Base-by-base conservation (phyloP, 345 rosid species). In the Carallia brachiata region DNA sequence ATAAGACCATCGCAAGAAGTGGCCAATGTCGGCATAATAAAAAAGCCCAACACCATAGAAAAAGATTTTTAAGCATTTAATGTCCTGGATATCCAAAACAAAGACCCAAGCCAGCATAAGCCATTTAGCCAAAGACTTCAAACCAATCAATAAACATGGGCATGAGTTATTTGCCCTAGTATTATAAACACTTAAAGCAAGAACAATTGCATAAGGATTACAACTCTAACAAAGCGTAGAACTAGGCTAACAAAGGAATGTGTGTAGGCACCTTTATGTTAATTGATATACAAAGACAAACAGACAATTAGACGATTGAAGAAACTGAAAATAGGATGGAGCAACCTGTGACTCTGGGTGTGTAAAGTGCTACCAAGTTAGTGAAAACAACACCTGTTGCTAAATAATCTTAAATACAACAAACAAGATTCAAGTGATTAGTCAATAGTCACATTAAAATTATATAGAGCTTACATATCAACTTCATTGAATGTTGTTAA, bases 401-500 rank as follows among this genome's bases (percentile, higher is more conserved):
- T 28, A 19, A 55, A 23, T 55, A 28, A 55, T 55, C 31, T 19
- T 27, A 55, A 55, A 55, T 28, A 55, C 10, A 40, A 55, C 15
- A 55, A 54, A 28, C 4, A 15, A 54, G 58, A 27, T 2, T 5
- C 10, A 27, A 9, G 27, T 55, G 18, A 19, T 27, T n/a, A 12
- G 59, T 28, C 59, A 12, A 8, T 23, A 71, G 36, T 15, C 34
- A n/a, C 37, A 27, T 34, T 31, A 64, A 34, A 19, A 19, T 47
- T 30, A 44, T 17, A 27, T 71, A 13, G 36, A 39, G 70, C 82
- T 82, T 77, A 90, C 98, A 93, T 93, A 74, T 93, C 98, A 65
- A 93, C 90, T 83, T 90, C 98, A 74, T 93, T 90, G 82, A 93
- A 93, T 57, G 98, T 93, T 52, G 98, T 90, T 78, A 93, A 75